These are phyloP conservation scores for Sporisorium scitamineum DNA, from an alignment of 1,284 basidiomycete species.

Conservation along the genomic window DNA sequence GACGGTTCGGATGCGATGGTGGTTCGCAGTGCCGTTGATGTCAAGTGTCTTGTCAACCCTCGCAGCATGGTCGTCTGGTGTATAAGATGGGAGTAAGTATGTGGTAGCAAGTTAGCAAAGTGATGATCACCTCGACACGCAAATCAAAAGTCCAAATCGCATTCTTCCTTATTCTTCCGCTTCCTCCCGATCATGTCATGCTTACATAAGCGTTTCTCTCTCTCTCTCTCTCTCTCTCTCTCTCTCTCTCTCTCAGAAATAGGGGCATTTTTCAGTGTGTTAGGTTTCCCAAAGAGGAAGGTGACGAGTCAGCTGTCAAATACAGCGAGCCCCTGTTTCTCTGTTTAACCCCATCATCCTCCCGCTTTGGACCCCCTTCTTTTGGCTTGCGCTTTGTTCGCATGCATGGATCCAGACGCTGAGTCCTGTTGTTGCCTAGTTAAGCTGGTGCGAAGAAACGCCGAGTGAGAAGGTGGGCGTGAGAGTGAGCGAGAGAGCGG, in stretches of 20 bases:
- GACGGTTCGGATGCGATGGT: slow-evolving; percentile 8
- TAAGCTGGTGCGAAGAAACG: neutral
- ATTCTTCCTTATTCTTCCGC: slow-evolving; percentile 7
- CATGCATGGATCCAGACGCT: neutral
- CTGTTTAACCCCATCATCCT: neutral
- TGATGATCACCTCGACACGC: too few species aligned
- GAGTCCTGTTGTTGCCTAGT: neutral
- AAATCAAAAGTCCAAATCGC: neutral
- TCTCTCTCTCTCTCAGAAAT: too few species aligned
- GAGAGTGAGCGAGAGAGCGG: neutral
- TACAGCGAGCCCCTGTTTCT: slow-evolving; percentile 17
- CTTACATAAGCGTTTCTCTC: slow-evolving; percentile 1
- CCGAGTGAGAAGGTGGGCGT: neutral
- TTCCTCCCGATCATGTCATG: neutral
- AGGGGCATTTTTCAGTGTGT: neutral
- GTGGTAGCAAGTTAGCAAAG: neutral
- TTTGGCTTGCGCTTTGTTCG: neutral
- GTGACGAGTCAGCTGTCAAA: slow-evolving; percentile 11
- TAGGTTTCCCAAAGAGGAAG: slow-evolving; percentile 1
- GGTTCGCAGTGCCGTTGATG: slow-evolving; percentile 8
- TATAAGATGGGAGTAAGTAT: neutral
- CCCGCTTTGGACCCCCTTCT: neutral
- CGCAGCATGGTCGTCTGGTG: slow-evolving; percentile 18
- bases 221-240: too few species aligned
- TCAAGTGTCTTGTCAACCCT: slow-evolving; percentile 7